Evolutionary conservation across 2,329 filamentous ascomycete species (phyloP).

Genomic region (Pseudocercospora crystallina): DNA sequence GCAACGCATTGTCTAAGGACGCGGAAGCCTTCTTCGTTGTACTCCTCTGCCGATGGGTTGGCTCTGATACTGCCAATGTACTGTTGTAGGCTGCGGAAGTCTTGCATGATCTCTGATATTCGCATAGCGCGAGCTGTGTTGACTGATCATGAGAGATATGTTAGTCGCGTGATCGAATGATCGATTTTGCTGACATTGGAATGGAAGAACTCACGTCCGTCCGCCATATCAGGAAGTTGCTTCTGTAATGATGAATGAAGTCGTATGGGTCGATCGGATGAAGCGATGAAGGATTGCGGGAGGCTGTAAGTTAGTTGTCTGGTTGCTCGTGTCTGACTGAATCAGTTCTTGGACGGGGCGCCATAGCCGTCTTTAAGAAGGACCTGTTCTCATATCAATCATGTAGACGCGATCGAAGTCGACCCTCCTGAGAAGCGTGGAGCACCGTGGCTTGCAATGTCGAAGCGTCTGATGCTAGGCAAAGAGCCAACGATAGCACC

Average conservation of each 20-base stretch:
- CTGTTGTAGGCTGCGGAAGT: slow-evolving; percentile 61
- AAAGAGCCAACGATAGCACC: too few species aligned
- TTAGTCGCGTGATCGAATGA: neutral
- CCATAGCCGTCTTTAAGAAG: slow-evolving; percentile 4
- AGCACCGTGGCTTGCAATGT: too few species aligned
- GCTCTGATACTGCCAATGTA: slow-evolving; percentile 58
- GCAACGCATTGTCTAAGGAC: slow-evolving; percentile 56
- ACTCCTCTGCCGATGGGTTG: slow-evolving; percentile 54
- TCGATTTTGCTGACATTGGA: neutral
- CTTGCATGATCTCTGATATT: slow-evolving; percentile 63
- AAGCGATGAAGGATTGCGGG: neutral
- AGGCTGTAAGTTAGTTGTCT: too few species aligned
- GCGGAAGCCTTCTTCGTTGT: slow-evolving; percentile 59
- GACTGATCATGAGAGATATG: slow-evolving; percentile 44
- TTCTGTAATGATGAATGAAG: slow-evolving; percentile 3
- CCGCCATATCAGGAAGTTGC: slow-evolving; percentile 46
- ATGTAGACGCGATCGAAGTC: too few species aligned
- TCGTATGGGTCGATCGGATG: neutral
- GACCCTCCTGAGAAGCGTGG: too few species aligned
- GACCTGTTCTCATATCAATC: too few species aligned
- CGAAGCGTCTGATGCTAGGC: too few species aligned
- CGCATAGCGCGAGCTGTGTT: slow-evolving; percentile 64
- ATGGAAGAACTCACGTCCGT: slow-evolving; percentile 48
- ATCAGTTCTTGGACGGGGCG: too few species aligned
- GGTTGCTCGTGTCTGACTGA: too few species aligned